Evolutionary conservation across 495 filamentous ascomycete genomes (phyloP), one percentile per base, ranked within the genome.

Genomic region (Copromyces sp.): DNA sequence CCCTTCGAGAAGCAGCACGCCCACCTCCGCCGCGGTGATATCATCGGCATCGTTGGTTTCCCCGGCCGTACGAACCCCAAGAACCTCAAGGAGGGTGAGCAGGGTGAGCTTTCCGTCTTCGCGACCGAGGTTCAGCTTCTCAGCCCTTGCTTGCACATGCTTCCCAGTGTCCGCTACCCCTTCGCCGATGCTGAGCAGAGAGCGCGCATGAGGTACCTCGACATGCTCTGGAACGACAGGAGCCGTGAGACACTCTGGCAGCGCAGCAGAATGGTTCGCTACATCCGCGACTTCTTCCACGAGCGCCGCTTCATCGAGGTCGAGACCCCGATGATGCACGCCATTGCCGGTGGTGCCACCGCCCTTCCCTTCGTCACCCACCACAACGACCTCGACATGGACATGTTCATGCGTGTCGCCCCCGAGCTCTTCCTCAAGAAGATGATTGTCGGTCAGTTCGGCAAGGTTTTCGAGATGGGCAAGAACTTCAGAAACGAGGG

Each of bases 271-370:
- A 93, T 97, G 74, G 87, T 97, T 73, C 87, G 84, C 71, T 97
- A 92, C 78, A 90, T 98, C 73, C 92, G 95, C 74, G 87, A 87
- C 72, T 98, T 89, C 86, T 93, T 99, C 75, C 93, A 98, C 75
- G 86, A 86, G 70, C 86, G 89, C 69, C 93, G 93, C 72, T 99
- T 98, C 79, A 86, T 92, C 68, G 94, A 98, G 81, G 93, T 98
- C n/a, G 92, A 98, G 83, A 98, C 95, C 2, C 96, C 96, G 9
- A 97, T 98, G 89, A 93, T 99, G 90, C 96, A 97, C 78, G 88
- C 92, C 72, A 95, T 97, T 79, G 94, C 95, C 38, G 95, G 95
- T 78, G 95, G 95, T 73, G 95, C 95, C 24, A 98, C 96, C 9
- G 95, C 95, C 39, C 94, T 94, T 86, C 95, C 95, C 16, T 99